Evolutionary conservation across 495 filamentous ascomycete genomes (phyloP), one percentile per base, ranked within the genome.

Genomic region (Xylaria telfairii): DNA sequence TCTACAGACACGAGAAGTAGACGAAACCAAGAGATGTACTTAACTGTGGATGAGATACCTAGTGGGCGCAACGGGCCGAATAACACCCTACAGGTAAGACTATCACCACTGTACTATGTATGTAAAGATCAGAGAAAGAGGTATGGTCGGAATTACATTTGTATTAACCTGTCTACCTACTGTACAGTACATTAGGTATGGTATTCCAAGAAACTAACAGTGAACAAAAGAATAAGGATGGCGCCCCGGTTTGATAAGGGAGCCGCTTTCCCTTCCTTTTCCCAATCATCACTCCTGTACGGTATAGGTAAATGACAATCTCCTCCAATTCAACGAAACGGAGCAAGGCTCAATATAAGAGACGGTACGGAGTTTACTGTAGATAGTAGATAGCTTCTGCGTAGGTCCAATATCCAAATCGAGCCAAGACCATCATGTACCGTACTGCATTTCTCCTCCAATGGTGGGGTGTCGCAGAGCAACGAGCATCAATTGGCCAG

Each of bases 391-490:
- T n/a, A n/a, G n/a, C n/a, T n/a, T n/a, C n/a, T n/a, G n/a, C 4
- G 34, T 8, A 37, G 8, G 3, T 37, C 4, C 34, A 4, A 37
- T 57, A 57, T 34, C 54, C 54, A 57, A 57, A 57, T 37, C 28
- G 4, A 65, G 61, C 61, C 61, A 64, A 64, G 61, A 19, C 59
- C 37, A 44, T 42, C 2, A n/a, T n/a, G n/a, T n/a, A n/a, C n/a
- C n/a, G n/a, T n/a, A n/a, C n/a, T 28, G 26, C 59, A 62, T 44
- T 62, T 62, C 21, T 24, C 59, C 59, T 42, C 59, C 59, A 42
- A 62, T 62, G n/a, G 59, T 42, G 61, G 26, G 53, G 61, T 41
- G 15, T 42, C 17, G n/a, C 60, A 32, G 47, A 64, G 21, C 39
- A 8, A 0, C 1, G 15, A 26, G 17, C 26, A 13, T 41, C 39